Conservation (phyloP, 352 stramenopile genomes). For the Pythium angustatum region DNA sequence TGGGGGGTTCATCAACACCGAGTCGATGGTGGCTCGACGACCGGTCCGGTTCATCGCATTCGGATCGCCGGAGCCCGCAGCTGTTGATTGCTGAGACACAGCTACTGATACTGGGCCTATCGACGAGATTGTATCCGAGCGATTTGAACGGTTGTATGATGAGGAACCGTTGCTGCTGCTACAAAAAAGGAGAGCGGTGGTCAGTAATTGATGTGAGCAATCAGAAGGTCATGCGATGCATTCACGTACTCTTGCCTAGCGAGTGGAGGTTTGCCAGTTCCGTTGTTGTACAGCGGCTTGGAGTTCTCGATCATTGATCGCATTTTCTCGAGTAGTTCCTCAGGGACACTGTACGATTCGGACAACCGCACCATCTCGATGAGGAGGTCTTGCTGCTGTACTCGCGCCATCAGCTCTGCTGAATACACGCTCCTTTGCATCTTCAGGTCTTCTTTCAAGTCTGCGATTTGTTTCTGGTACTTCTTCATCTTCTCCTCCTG, state of each 20-base stretch:
- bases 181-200: not conserved
- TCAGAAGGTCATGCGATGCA: not conserved
- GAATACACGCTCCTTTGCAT: slow-evolving; percentile 83
- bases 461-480: slow-evolving; percentile 82
- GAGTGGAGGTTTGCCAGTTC: slow-evolving; percentile 19
- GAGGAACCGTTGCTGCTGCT: slow-evolving; percentile 17
- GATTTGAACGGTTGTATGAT: slow-evolving; percentile 45
- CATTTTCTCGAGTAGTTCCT: slow-evolving; percentile 54
- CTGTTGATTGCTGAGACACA: slow-evolving; percentile 35
- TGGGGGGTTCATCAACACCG: slow-evolving; percentile 33
- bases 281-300: slow-evolving; percentile 34
- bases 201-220: not conserved
- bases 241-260: slow-evolving; percentile 27
- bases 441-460: slow-evolving; percentile 80
- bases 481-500: slow-evolving; percentile 92
- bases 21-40: slow-evolving; percentile 33
- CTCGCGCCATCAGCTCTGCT: slow-evolving; percentile 69
- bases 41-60: slow-evolving; percentile 22
- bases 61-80: slow-evolving; percentile 16
- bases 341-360: slow-evolving; percentile 52
- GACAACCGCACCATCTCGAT: slow-evolving; percentile 54
- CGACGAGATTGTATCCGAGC: slow-evolving; percentile 66
- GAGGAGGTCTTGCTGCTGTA: slow-evolving; percentile 54
- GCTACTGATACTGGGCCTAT: slow-evolving; percentile 62
- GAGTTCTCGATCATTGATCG: slow-evolving; percentile 49